Percentiles rank a stretch among this genome's conserved stretches.
These are phyloP conservation scores for Aphanomyces stellatus DNA, from an alignment of 352 stramenopile genomes.

Conservation along the genomic window DNA sequence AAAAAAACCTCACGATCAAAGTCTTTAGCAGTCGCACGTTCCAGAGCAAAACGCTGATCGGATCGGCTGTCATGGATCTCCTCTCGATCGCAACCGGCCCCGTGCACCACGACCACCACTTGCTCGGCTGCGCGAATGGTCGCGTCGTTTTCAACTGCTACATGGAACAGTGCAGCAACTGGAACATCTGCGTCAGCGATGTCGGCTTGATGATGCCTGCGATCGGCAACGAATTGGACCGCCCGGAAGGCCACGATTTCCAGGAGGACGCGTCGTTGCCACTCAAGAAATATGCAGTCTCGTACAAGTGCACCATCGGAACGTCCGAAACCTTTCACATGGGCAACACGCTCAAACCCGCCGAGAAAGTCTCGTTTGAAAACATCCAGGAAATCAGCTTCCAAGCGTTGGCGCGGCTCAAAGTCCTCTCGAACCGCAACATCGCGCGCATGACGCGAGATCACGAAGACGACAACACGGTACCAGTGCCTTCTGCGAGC, in stretches of 20 bases:
- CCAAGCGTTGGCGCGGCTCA: constrained; percentile 70
- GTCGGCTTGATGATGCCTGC: constrained; percentile 84
- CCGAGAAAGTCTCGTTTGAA: constrained; percentile 58
- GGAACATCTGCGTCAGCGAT: constrained; percentile 84
- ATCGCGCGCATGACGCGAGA: not conserved
- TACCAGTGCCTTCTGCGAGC: not conserved
- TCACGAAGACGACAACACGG: not conserved
- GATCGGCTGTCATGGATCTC: constrained; percentile 63
- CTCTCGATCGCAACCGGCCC: constrained; percentile 76
- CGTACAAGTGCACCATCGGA: constrained; percentile 86
- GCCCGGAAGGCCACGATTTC: constrained; percentile 83
- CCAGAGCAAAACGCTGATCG: constrained; percentile 64
- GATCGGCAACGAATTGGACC: constrained; percentile 81
- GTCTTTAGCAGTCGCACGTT: constrained; percentile 82
- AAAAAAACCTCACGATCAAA: constrained; percentile 58
- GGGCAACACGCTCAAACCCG: constrained; percentile 75
- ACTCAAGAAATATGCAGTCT: constrained; percentile 83
- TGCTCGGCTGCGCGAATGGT: constrained; percentile 79
- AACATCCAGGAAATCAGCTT: constrained; percentile 84
- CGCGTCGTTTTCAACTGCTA: constrained; percentile 87
- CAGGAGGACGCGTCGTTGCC: constrained; percentile 82
- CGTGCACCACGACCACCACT: constrained; percentile 82
- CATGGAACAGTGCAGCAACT: constrained; percentile 87
- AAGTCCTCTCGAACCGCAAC: constrained; percentile 64
- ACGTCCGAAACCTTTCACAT: constrained; percentile 84